Percentiles rank a stretch among this genome's conserved stretches.
These are phyloP conservation scores for Nicotiana attenuata DNA, from an alignment of 257 asterid genomes.

Conservation along the genomic window DNA sequence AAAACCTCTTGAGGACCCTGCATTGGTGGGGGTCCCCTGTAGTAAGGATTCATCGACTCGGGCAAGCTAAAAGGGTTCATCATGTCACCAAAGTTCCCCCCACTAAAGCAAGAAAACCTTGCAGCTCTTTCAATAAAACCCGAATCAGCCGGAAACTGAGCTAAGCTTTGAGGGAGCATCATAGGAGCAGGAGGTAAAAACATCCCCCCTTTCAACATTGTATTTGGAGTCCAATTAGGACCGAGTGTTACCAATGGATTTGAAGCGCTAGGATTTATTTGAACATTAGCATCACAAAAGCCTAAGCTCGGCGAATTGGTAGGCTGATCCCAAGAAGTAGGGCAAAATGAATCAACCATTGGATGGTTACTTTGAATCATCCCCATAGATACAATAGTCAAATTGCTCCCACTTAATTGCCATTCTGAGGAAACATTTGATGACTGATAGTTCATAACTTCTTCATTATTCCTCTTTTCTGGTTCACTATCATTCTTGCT, in stretches of 20 bases:
- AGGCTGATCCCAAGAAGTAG: conserved; percentile 59
- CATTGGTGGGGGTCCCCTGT: conserved; percentile 32
- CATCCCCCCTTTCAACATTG: conserved; percentile 51
- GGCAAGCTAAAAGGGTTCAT: conserved; percentile 38
- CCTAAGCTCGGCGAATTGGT: conserved; percentile 45
- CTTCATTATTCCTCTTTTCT: conserved; percentile 38
- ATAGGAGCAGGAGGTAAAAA: conserved; percentile 49
- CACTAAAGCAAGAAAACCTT: conserved; percentile 75
- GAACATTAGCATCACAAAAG: conserved; percentile 44
- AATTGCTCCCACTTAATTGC: conserved; percentile 48
- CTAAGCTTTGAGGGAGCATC: conserved; percentile 51
- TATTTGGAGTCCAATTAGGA: conserved; percentile 40
- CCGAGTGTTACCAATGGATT: conserved; percentile 17
- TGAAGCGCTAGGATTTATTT: conserved; percentile 32
- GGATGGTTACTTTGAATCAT: conserved; percentile 37
- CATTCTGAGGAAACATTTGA: conserved; percentile 51
- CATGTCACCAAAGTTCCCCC: conserved; percentile 63
- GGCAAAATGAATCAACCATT: conserved; percentile 46
- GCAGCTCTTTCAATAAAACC: conserved; percentile 89
- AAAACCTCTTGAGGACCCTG: conserved; percentile 45
- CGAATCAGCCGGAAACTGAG: conserved; percentile 78
- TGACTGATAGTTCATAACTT: conserved; percentile 37
- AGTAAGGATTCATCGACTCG: conserved; percentile 33
- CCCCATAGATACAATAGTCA: conserved; percentile 36
- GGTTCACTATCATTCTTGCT: conserved; percentile 44